Conservation (phyloP, 345 rosid species). For the Mercurialis annua region DNA sequence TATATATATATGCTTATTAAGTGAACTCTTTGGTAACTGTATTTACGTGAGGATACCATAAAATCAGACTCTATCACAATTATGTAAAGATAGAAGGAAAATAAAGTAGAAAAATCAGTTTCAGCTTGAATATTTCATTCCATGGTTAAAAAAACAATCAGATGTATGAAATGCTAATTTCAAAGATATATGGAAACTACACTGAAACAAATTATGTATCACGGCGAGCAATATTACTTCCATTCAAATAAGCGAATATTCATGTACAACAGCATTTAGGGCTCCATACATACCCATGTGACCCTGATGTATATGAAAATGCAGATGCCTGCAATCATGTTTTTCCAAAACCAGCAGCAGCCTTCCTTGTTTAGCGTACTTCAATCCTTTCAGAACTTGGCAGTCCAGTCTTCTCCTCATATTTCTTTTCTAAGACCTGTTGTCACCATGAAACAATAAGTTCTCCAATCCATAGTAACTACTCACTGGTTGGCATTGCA, state of each 20-base stretch:
- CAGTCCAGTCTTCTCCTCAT: conserved; percentile 67
- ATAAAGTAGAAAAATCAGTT: background rate
- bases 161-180: background rate
- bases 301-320: conserved; percentile 16
- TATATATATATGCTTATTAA: background rate
- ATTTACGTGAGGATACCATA: too few relatives aligned
- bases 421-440: conserved; percentile 79
- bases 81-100: background rate
- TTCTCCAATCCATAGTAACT: background rate
- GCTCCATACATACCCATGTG: too few relatives aligned
- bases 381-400: conserved; percentile 77
- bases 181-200: background rate
- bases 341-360: conserved; percentile 83
- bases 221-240: background rate
- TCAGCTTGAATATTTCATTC: background rate
- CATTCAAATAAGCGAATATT: too few relatives aligned
- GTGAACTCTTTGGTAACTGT: background rate
- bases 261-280: background rate
- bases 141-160: background rate
- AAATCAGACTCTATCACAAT: background rate
- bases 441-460: conserved; percentile 12
- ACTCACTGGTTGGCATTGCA: background rate
- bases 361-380: conserved; percentile 47
- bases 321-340: conserved; percentile 37
- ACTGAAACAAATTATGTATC: background rate